Base-by-base conservation (phyloP, 2,329 filamentous ascomycete genomes). In the Bipolaris cookei region DNA sequence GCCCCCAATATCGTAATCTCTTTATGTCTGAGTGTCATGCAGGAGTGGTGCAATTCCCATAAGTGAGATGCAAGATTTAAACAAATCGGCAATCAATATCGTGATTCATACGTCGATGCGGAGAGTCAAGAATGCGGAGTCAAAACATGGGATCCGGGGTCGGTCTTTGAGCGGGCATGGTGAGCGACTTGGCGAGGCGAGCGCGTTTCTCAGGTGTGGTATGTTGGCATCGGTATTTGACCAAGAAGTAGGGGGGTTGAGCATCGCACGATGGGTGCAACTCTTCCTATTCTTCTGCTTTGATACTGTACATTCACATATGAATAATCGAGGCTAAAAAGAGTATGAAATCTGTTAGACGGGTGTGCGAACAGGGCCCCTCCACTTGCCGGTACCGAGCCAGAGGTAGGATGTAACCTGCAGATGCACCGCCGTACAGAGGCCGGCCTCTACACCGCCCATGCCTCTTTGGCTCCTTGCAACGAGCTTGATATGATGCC, bases 91-190 rank as follows among this genome's bases (percentile, higher is more conserved):
- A 28, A 28, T 28, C 25, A 28, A 28, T 10, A 28, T 28, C 13
- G 25, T 16, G 5, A n/a, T 6, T 32, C 21, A 30, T 30, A 30
- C 13, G 28, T 13, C 3, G 28, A 30, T 51, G 39, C 46, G 32
- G 52, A 51, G 30, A 25, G 38, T 11, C 11, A 25, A 10, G 6
- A 51, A 35, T 47, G 55, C 47, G 53, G 56, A 51, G 61, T 20
- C 23, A 13, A 35, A 55, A 56, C 21, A 13, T 42, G 39, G 39
- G 39, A 58, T 51, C 64, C 54, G 63, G 66, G 61, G 63, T 67
- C 66, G 66, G 66, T 51, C 39, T 67, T 57, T 68, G 66, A 61
- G 41, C 25, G 18, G 3, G 11, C 34, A 48, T 51, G 56, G 53
- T 51, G 51, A 56, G 16, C 28, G 28, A 30, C 28, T 30, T 30